Percentiles rank a stretch among this genome's conserved stretches.
Evolutionary conservation across 2,329 filamentous ascomycete species (phyloP).

Genomic region (Aspergillus intermedius): DNA sequence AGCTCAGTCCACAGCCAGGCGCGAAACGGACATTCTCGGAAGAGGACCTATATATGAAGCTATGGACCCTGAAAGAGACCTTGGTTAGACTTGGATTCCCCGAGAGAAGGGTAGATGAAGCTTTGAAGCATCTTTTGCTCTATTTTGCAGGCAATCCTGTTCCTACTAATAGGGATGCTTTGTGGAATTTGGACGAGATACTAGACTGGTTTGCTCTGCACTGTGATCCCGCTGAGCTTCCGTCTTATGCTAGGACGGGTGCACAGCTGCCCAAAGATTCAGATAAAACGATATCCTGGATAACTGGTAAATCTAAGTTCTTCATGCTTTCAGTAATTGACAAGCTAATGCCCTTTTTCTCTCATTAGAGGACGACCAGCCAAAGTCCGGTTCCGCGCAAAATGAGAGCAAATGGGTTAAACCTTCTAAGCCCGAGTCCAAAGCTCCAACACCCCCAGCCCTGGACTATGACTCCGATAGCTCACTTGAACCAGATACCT

Average conservation of each 20-base stretch:
- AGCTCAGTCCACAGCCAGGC: conserved; percentile 26
- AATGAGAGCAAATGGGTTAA: conserved; percentile 16
- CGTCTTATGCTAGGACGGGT: conserved; percentile 56
- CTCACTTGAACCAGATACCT: conserved; percentile 67
- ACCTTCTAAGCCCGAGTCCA: conserved; percentile 21
- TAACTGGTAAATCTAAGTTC: conserved; percentile 25
- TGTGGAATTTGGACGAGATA: conserved; percentile 83
- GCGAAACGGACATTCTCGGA: conserved; percentile 50
- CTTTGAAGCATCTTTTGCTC: conserved; percentile 60
- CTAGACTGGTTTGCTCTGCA: conserved; percentile 86
- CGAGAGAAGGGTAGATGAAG: conserved; percentile 55
- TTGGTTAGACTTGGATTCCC: conserved; percentile 65
- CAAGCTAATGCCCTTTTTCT: conserved; percentile 18
- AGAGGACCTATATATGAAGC: conserved; percentile 68
- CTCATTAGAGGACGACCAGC: conserved; percentile 23
- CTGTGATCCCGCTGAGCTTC: conserved; percentile 61
- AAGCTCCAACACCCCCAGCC: conserved; percentile 15
- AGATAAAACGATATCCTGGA: conserved; percentile 30
- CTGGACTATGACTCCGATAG: conserved; percentile 46
- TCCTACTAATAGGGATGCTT: conserved; percentile 52
- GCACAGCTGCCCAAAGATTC: conserved; percentile 21
- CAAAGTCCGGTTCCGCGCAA: conserved; percentile 17
- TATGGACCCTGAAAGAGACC: conserved; percentile 78
- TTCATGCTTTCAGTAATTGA: conserved; percentile 7
- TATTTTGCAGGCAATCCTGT: conserved; percentile 57